A percentile compares a stretch with the other conserved stretches of the same genome.
Conservation (phyloP, 2,329 filamentous ascomycete genomes). For the Paecilomyces fulvus region DNA sequence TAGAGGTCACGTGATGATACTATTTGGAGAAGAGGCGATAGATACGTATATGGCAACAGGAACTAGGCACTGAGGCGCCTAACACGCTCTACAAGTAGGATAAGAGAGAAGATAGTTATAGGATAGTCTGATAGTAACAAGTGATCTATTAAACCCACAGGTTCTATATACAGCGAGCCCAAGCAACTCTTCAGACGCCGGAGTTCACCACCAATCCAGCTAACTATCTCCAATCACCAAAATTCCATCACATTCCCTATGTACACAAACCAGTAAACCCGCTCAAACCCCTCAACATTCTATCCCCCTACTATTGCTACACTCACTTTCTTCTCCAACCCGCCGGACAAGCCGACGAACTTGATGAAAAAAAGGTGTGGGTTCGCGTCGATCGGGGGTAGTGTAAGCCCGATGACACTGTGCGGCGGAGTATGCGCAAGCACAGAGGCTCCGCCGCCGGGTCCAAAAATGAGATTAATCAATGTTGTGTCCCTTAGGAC, state of each 20-base stretch:
- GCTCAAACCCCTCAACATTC: no score
- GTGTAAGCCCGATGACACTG: slow-evolving; percentile 70
- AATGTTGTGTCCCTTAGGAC: slow-evolving; percentile 60
- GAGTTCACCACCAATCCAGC: no score
- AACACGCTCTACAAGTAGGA: background rate
- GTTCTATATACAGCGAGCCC: background rate
- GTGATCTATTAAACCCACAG: no score
- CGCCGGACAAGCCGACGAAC: slow-evolving; percentile 42
- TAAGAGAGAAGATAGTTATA: background rate
- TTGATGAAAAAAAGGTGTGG: slow-evolving; percentile 56
- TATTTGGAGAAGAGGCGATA: background rate
- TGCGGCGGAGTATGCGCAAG: slow-evolving; percentile 60
- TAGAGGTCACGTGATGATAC: background rate
- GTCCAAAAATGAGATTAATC: slow-evolving; percentile 78
- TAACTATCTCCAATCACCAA: no score
- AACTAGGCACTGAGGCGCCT: background rate
- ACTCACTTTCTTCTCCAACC: slow-evolving; percentile 48
- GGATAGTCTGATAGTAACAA: no score
- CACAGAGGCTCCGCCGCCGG: slow-evolving; percentile 52
- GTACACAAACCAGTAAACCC: no score
- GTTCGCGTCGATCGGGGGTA: slow-evolving; percentile 63
- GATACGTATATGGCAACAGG: no score
- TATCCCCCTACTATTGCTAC: no score
- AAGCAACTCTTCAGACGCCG: background rate
- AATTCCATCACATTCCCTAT: no score